Conservation (phyloP, 2,329 filamentous ascomycete species). For the Fusarium sp. region DNA sequence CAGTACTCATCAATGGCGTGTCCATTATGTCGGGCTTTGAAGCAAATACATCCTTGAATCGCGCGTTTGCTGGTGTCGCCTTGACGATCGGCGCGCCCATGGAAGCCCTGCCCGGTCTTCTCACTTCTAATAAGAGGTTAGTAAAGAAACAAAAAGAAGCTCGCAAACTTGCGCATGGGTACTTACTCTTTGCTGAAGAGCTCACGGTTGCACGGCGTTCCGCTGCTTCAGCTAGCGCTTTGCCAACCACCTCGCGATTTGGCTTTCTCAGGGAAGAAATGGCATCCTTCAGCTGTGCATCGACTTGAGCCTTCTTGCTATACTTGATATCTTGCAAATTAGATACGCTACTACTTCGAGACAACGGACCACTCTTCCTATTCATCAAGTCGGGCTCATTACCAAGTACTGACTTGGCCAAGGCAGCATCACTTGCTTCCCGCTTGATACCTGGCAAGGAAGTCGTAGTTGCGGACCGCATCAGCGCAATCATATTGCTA, state of each 20-base stretch:
- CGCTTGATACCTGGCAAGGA: conserved; percentile 72
- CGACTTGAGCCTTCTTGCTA: conserved; percentile 73
- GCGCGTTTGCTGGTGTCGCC: conserved; percentile 66
- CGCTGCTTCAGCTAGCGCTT: conserved; percentile 73
- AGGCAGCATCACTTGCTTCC: conserved; percentile 71
- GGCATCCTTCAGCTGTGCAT: conserved; percentile 77
- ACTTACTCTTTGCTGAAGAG: conserved; percentile 62
- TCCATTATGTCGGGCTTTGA: conserved; percentile 43
- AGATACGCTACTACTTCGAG: conserved; percentile 59
- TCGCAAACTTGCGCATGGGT: not conserved
- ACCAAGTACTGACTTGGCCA: conserved; percentile 61
- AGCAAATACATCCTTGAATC: conserved; percentile 64
- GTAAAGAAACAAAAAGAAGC: conserved; percentile 9
- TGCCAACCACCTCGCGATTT: conserved; percentile 76
- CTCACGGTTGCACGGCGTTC: conserved; percentile 67
- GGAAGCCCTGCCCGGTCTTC: conserved; percentile 59
- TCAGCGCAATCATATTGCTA: conserved; percentile 68
- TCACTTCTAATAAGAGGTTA: conserved; percentile 59
- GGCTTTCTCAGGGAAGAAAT: conserved; percentile 80
- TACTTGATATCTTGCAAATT: conserved; percentile 67
- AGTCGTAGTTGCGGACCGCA: conserved; percentile 75
- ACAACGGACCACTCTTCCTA: conserved; percentile 57
- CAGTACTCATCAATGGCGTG: conserved; percentile 38
- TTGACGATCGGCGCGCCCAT: conserved; percentile 61
- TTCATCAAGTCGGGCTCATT: conserved; percentile 50